A percentile compares a stretch with the other conserved stretches of the same genome.
phyloP scores from a whole-genome alignment of 2,329 filamentous ascomycete species.

The Cephalotrichum gorgonifer region DNA sequence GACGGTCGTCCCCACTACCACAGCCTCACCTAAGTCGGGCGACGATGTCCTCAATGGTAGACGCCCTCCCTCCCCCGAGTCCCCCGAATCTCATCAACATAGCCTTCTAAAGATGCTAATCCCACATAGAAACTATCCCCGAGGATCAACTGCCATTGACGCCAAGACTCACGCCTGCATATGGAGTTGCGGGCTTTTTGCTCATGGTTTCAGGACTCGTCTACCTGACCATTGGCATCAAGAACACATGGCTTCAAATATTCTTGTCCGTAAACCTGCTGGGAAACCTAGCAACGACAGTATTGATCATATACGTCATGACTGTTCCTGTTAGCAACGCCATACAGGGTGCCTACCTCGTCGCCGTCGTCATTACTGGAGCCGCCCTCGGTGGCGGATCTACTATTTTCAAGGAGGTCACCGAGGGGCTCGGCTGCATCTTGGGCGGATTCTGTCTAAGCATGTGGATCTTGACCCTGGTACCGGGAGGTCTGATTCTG shows the following conservation, averaged over 20 bases:
- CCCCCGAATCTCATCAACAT: neutral
- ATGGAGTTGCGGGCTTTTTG: conserved; percentile 68
- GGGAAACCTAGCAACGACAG: conserved; percentile 60
- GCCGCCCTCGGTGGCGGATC: conserved; percentile 62
- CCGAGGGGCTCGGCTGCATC: conserved; percentile 72
- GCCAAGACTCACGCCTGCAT: conserved; percentile 69
- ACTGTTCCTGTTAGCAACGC: conserved; percentile 62
- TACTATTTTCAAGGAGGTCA: conserved; percentile 73
- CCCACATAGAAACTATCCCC: conserved; percentile 31
- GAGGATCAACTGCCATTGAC: conserved; percentile 55
- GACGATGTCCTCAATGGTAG: neutral
- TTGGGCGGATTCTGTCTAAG: conserved; percentile 75
- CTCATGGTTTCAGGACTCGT: conserved; percentile 62
- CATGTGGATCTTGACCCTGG: conserved; percentile 84
- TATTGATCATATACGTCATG: conserved; percentile 86
- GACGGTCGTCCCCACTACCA: neutral
- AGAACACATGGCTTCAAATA: conserved; percentile 67
- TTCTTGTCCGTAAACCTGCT: conserved; percentile 73
- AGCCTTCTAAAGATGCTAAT: conserved; percentile 4
- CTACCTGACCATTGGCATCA: conserved; percentile 71
- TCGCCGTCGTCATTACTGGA: conserved; percentile 65
- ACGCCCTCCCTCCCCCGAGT: neutral
- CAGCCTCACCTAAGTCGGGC: neutral
- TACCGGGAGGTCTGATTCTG: conserved; percentile 62
- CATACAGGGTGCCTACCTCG: conserved; percentile 78